Evolutionary conservation across 352 stramenopile species (phyloP).

Genomic region (Aphanomyces invadans): DNA sequence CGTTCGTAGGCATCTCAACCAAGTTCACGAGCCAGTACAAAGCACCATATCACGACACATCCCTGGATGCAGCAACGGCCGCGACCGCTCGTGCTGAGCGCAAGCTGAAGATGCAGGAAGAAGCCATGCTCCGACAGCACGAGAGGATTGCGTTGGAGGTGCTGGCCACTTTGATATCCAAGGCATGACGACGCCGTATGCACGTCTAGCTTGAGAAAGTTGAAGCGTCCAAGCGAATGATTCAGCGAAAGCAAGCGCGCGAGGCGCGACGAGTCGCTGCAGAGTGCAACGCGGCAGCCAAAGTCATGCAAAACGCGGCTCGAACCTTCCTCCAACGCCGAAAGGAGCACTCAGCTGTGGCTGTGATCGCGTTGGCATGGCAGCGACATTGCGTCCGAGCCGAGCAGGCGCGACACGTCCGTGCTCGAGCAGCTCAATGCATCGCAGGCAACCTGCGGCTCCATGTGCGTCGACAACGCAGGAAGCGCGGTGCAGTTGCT

Average conservation of each 20-base stretch:
- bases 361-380: conserved; percentile 41
- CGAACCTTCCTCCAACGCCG: conserved; percentile 26
- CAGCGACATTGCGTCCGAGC: conserved; percentile 17
- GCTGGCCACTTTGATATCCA: not conserved
- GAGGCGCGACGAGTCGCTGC: conserved; percentile 55
- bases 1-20: conserved; percentile 51
- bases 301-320: conserved; percentile 42
- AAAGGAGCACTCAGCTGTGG: conserved; percentile 30
- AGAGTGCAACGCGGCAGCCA: conserved; percentile 43
- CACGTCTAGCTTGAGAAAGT: conserved; percentile 62
- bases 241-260: conserved; percentile 57
- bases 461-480: conserved; percentile 31
- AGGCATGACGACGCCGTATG: not conserved
- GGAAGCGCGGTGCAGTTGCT: conserved; percentile 31
- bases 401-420: too few species aligned
- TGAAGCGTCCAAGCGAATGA: conserved; percentile 49
- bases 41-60: conserved; percentile 67
- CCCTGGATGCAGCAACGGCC: conserved; percentile 53
- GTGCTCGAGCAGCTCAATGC: conserved; percentile 33
- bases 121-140: conserved; percentile 69
- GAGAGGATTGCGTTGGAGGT: conserved; percentile 68
- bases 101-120: conserved; percentile 53
- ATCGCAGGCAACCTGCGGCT: conserved; percentile 38
- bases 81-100: conserved; percentile 54
- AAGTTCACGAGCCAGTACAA: conserved; percentile 76